Base-by-base conservation (phyloP, 2,329 filamentous ascomycete species). In the Phyllosticta citribraziliensis region DNA sequence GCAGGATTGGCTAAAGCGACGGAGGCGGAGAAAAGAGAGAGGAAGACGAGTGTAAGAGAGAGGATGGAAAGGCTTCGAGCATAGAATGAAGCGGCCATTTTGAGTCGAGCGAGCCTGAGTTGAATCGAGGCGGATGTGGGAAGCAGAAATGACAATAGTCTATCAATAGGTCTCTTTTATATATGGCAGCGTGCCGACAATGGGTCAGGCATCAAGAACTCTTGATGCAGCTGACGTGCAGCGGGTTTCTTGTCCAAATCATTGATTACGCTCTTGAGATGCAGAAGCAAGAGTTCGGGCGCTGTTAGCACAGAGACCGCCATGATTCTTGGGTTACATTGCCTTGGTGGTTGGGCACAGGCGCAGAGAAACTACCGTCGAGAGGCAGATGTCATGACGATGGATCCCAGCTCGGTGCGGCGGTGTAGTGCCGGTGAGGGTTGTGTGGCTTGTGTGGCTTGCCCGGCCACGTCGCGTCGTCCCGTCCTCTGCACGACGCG, bases 281-380 rank as follows among this genome's bases (percentile, higher is more conserved):
- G 40, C 40, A n/a, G 40, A 24, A 10, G 17, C 69, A 72, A 50
- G 68, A 66, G 63, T 67, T 67, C 63, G 67, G 70, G 65, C 14
- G n/a, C n/a, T 47, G 2, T 3, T n/a, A n/a, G 17, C n/a, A n/a
- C 40, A 47, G 40, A n/a, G 40, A n/a, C 40, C 40, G 40, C 40
- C 40, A n/a, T 47, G 40, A 2, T 47, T 47, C 14, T 47, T n/a
- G 19, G 57, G 20, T 9, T 47, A 54, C 12, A 3, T 47, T 25
- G 30, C 57, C 8, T 12, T 51, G 25, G 6, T 22, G 35, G 55
- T 12, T 50, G 35, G 55, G 33, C 33, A 47, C 35, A 6, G 55
- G 19, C 52, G 25, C 40, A 52, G 56, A 52, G 11, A 51, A 40
- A 35, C 52, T 47, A 35, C 11, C 22, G 35, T 25, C 20, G n/a